Evolutionary conservation across 345 rosid genomes (phyloP).

Genomic region (Cardamine resedifolia): DNA sequence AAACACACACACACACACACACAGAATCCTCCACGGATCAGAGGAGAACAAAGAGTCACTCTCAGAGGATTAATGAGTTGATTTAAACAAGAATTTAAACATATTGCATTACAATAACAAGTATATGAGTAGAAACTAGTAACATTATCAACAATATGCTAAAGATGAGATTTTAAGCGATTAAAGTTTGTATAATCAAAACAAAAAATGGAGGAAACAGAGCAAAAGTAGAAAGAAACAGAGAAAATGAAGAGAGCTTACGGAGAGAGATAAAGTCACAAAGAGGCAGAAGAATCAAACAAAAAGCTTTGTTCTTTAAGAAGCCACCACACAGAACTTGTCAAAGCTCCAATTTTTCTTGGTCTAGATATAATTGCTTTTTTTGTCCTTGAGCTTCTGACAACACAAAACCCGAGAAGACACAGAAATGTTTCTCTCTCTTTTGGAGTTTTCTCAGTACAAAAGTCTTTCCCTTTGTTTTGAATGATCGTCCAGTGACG

Average conservation of each 20-base stretch:
- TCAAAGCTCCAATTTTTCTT: slow-evolving; percentile 38
- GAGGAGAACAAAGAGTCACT: not conserved
- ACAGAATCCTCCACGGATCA: slow-evolving; percentile 25
- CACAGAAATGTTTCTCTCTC: slow-evolving; percentile 29
- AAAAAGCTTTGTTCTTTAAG: slow-evolving; percentile 31
- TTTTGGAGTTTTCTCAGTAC: slow-evolving; percentile 7
- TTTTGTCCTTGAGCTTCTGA: slow-evolving; percentile 32
- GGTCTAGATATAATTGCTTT: slow-evolving; percentile 36
- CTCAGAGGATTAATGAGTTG: not conserved
- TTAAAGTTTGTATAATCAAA: slow-evolving; percentile 5
- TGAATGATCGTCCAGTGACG: not conserved
- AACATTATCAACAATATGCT: slow-evolving; percentile 6
- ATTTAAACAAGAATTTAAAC: not conserved
- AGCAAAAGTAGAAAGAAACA: slow-evolving; percentile 3
- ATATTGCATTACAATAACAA: not conserved
- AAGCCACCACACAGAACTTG: slow-evolving; percentile 25
- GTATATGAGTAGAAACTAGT: not conserved
- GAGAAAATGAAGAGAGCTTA: slow-evolving; percentile 19
- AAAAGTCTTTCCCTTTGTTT: not conserved
- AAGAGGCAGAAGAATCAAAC: slow-evolving; percentile 37
- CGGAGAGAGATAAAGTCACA: slow-evolving; percentile 38
- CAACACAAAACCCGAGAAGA: slow-evolving; percentile 25
- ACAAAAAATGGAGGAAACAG: not conserved
- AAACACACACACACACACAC: too few relatives aligned
- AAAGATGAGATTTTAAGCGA: not conserved